Evolutionary conservation across 1,139 yeast species (phyloP).

Genomic region (Hanseniaspora sp.): DNA sequence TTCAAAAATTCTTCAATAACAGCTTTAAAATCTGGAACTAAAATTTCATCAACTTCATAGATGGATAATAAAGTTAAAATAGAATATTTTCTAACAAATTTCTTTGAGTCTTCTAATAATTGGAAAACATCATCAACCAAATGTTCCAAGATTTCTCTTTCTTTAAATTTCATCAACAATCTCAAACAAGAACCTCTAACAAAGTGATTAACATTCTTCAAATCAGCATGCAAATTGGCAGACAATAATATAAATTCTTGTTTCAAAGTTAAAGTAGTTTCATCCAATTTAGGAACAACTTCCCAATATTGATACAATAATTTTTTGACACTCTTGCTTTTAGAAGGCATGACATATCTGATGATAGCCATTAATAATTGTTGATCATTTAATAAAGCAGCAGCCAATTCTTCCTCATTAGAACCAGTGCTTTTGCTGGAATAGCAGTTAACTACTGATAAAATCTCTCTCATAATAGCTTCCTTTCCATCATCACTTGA

Average conservation of each 20-base stretch:
- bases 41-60: slow-evolving; percentile 68
- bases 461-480: slow-evolving; percentile 14
- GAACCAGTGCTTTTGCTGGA: slow-evolving; percentile 8
- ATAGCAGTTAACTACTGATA: slow-evolving; percentile 13
- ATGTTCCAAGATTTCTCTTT: slow-evolving; percentile 89
- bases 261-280: slow-evolving; percentile 70
- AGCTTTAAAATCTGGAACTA: slow-evolving; percentile 91
- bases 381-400: slow-evolving; percentile 11
- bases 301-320: slow-evolving; percentile 96
- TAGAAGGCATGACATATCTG: slow-evolving; percentile 94
- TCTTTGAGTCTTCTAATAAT: slow-evolving; percentile 91
- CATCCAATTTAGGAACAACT: slow-evolving; percentile 83
- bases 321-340: slow-evolving; percentile 80
- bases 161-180: slow-evolving; percentile 79
- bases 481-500: slow-evolving; percentile 10
- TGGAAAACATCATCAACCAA: slow-evolving; percentile 85
- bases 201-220: slow-evolving; percentile 96
- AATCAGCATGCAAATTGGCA: slow-evolving; percentile 92
- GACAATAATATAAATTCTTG: slow-evolving; percentile 98
- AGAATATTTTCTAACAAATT: slow-evolving; percentile 95
- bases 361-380: slow-evolving; percentile 88
- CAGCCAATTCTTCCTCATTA: slow-evolving; percentile 14
- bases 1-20: slow-evolving; percentile 60
- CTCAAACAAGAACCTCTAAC: slow-evolving; percentile 91
- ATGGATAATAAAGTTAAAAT: slow-evolving; percentile 82